Evolutionary conservation across 495 filamentous ascomycete genomes (phyloP).

Genomic region (Podospora tetraspora): DNA sequence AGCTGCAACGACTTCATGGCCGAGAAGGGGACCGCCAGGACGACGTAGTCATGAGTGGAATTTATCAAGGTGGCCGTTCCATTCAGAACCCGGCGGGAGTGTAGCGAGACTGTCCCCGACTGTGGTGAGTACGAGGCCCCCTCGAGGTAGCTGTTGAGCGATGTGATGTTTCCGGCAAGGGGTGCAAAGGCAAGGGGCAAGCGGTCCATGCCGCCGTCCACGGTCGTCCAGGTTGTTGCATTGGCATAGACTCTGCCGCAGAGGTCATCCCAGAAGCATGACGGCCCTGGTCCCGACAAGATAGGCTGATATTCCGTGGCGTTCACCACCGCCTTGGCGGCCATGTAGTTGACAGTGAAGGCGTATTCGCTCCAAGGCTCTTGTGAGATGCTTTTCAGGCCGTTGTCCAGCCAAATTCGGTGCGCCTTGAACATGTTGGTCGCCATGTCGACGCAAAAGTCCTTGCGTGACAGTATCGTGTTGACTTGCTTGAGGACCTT

Average conservation of each 20-base stretch:
- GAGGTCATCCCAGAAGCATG: constrained; percentile 14
- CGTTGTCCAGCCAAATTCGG: constrained; percentile 34
- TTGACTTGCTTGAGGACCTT: constrained; percentile 34
- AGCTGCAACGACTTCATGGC: constrained; percentile 48
- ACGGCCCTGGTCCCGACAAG: neutral
- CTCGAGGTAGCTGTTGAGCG: constrained; percentile 46
- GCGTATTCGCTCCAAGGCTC: constrained; percentile 10
- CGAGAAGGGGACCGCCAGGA: constrained; percentile 57
- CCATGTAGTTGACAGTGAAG: neutral
- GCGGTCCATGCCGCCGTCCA: constrained; percentile 52
- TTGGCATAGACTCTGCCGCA: constrained; percentile 53
- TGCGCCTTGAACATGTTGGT: constrained; percentile 58
- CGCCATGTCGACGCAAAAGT: constrained; percentile 42
- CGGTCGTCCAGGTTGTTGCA: constrained; percentile 55
- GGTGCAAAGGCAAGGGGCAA: constrained; percentile 57
- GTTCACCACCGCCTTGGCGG: neutral
- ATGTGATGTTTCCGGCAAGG: constrained; percentile 47
- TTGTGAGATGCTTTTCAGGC: neutral
- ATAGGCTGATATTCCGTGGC: neutral
- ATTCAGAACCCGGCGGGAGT: constrained; percentile 36
- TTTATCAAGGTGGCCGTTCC: constrained; percentile 36
- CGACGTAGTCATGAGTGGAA: constrained; percentile 56
- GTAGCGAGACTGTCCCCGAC: constrained; percentile 41
- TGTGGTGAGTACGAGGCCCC: constrained; percentile 35
- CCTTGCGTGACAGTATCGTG: constrained; percentile 18